These are phyloP conservation scores for Artemisia annua DNA, from an alignment of 129 eudicot genomes.

Conservation along the genomic window DNA sequence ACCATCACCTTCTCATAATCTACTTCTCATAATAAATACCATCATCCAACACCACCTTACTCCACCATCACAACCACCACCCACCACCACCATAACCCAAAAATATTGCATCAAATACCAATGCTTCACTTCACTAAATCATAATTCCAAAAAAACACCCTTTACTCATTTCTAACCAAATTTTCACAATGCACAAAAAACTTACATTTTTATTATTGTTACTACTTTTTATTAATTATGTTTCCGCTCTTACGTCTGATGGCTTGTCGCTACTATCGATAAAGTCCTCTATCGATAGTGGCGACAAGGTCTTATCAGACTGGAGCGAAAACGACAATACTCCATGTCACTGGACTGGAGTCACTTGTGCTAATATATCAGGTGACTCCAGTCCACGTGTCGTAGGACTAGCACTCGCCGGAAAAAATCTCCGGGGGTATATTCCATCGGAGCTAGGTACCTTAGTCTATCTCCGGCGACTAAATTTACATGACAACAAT, in stretches of 20 bases:
- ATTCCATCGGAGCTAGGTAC: constrained; percentile 90
- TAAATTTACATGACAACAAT: constrained; percentile 68
- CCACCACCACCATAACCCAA: no score
- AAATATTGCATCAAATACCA: no score
- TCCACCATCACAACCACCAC: no score
- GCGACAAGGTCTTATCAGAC: constrained; percentile 54
- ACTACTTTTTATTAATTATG: constrained; percentile 12
- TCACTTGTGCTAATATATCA: constrained; percentile 74
- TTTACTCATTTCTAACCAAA: no score
- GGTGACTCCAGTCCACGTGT: constrained; percentile 55
- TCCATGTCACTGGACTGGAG: constrained; percentile 84
- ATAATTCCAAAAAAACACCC: no score
- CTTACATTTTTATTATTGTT: background rate
- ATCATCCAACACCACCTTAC: no score
- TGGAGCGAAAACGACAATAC: constrained; percentile 74
- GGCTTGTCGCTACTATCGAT: constrained; percentile 80
- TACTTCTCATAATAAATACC: no score
- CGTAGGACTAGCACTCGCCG: constrained; percentile 73
- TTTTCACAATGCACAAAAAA: no score
- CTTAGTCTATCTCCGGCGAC: constrained; percentile 68
- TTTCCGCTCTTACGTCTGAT: constrained; percentile 54
- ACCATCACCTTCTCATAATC: no score
- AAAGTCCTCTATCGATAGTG: constrained; percentile 77
- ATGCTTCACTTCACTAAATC: no score
- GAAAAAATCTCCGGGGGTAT: constrained; percentile 67